Evolutionary conservation across 2,329 filamentous ascomycete genomes (phyloP).

Genomic region (Aureobasidium pullulans): DNA sequence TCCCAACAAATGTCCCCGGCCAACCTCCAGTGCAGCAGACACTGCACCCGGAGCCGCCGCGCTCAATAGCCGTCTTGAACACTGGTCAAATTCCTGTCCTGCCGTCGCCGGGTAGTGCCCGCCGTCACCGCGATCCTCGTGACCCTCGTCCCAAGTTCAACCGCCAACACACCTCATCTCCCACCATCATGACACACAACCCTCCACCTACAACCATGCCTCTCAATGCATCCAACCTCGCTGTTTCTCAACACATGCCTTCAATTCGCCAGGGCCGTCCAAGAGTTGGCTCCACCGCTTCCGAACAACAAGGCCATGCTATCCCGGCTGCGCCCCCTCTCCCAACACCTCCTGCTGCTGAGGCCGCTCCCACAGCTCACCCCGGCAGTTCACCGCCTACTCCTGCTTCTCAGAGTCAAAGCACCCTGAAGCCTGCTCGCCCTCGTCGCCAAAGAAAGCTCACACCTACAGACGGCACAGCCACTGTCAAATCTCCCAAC

Average conservation of each 20-base stretch:
- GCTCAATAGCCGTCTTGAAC: conserved; percentile 71
- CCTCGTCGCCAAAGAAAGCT: conserved; percentile 15
- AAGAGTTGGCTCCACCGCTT: conserved; percentile 34
- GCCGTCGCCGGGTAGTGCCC: conserved; percentile 72
- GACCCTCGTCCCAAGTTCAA: conserved; percentile 50
- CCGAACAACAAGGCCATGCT: conserved; percentile 37
- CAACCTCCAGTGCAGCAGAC: conserved; percentile 29
- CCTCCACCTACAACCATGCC: conserved; percentile 22
- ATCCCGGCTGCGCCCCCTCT: conserved; percentile 42
- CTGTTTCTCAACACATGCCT: conserved; percentile 32
- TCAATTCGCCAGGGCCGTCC: conserved; percentile 26
- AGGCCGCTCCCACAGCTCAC: conserved; percentile 22
- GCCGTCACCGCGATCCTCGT: conserved; percentile 21
- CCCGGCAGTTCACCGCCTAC: conserved; percentile 26
- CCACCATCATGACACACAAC: conserved; percentile 54
- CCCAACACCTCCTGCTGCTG: conserved; percentile 45
- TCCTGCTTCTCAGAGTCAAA: conserved; percentile 20
- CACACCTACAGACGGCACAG: conserved; percentile 22
- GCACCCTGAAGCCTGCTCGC: conserved; percentile 13
- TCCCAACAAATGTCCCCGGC: conserved; percentile 32
- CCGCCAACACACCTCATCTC: conserved; percentile 73
- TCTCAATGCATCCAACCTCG: conserved; percentile 25
- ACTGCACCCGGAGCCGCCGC: conserved; percentile 40
- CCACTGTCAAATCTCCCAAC: conserved; percentile 46
- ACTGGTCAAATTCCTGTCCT: conserved; percentile 74